Base-by-base conservation (phyloP, 139 green algal genomes). In the Coelastrella sp. region DNA sequence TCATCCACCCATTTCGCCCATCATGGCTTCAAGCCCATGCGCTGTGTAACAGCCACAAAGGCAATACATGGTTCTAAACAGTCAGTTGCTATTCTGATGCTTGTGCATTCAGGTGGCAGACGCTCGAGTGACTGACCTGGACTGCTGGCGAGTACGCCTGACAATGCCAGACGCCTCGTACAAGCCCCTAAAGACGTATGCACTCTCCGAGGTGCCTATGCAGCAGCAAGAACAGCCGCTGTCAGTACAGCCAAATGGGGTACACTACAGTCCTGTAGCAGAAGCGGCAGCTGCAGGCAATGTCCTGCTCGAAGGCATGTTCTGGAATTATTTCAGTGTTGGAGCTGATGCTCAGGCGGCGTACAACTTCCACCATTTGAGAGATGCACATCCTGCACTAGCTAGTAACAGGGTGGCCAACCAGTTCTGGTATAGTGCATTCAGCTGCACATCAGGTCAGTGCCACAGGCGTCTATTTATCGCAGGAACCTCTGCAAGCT, bases 261-360 rank as follows among this genome's bases (percentile, higher is more conserved):
- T 47, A 47, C 32, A 47, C 32, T 47, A 47, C 32, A 47, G 32
- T 47, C 32, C 32, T 71, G 61, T 71, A 11, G n/a, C 17, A 14
- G 14, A 5, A 4, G 20, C 47, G 5, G 76, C 19, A 58, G 19
- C 78, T 59, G 20, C 56, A 14, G 6, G 5, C 32, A 14, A 22
- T 7, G 66, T 78, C 1, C 13, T 80, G 20, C 17, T 59, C 8
- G 73, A 92, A 65, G 93, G 93, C 47, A 82, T 94, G 78, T 98
- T 98, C 89, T 98, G 94, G 93, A 98, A 98, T 93, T 98, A 98
- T 94, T 94, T 98, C 22, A 95, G 89, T 81, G 60, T 98, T 4
- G 97, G 97, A 7, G 86, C 97, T 88, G 97, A 98, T 86, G 97
- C 97, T 0, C 91, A 95, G 89, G 94, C 97, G 0, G 96, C 97